Conservation (phyloP, 768 basidiomycete genomes). For the Cubamyces lactineus region DNA sequence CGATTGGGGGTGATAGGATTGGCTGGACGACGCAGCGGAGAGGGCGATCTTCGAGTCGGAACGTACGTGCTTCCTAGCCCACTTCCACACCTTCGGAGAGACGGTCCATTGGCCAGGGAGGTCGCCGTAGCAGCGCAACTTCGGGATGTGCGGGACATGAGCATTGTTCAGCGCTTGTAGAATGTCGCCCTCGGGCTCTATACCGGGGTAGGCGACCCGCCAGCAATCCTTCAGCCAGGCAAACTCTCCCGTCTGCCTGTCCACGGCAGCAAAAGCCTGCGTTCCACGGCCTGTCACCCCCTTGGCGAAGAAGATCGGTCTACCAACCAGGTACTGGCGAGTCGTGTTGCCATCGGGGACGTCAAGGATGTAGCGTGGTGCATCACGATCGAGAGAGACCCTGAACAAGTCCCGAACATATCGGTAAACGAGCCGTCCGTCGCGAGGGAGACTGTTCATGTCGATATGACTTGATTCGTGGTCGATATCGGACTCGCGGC, state of each 20-base stretch:
- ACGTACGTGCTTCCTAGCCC: no score
- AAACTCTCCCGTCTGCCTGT: constrained; percentile 5
- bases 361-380: neutral
- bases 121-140: constrained; percentile 13
- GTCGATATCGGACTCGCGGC: neutral
- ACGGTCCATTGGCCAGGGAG: neutral
- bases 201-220: neutral
- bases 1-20: no score
- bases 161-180: neutral
- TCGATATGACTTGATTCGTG: neutral
- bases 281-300: neutral
- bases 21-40: neutral
- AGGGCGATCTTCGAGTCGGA: no score
- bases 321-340: constrained; percentile 4
- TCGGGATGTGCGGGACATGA: constrained; percentile 6
- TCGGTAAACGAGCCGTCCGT: neutral
- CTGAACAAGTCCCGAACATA: constrained; percentile 7
- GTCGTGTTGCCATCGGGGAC: neutral
- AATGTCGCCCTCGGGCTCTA: constrained; percentile 5
- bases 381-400: neutral
- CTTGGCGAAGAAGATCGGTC: neutral
- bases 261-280: constrained; percentile 17
- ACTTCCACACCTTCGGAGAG: neutral
- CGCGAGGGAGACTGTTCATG: neutral
- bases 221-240: constrained; percentile 18